phyloP scores from a whole-genome alignment of 345 rosid species.

The Capsella bursapastoris region DNA sequence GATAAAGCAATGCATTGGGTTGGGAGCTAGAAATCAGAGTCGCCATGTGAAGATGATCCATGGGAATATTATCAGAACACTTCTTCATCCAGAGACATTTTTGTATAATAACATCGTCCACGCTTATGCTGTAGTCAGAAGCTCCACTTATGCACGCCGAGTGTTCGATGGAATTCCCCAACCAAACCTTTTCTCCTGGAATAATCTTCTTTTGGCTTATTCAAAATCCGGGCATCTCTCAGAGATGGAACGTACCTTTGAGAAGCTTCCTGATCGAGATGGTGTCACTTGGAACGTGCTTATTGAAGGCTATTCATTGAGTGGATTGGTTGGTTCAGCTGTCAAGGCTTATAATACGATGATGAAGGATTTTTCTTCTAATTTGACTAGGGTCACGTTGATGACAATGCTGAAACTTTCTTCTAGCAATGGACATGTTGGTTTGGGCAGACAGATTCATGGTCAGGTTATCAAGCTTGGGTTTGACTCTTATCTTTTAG shows the following conservation, averaged over 20 bases:
- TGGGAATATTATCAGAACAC: conserved; percentile 57
- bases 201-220: conserved; percentile 78
- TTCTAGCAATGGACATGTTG: conserved; percentile 50
- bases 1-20: conserved; percentile 60
- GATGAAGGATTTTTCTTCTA: conserved; percentile 58
- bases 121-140: conserved; percentile 48
- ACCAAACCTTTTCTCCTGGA: conserved; percentile 79
- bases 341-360: conserved; percentile 64
- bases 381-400: conserved; percentile 72
- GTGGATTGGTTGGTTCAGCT: conserved; percentile 55
- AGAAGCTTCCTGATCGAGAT: conserved; percentile 65
- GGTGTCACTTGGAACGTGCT: conserved; percentile 84
- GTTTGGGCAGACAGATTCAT: conserved; percentile 75
- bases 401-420: conserved; percentile 73
- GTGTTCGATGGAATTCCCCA: conserved; percentile 67
- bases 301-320: conserved; percentile 68
- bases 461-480: conserved; percentile 77
- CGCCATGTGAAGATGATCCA: conserved; percentile 62
- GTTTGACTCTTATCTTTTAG: conserved; percentile 59
- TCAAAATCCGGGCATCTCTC: conserved; percentile 66
- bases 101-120: conserved; percentile 61
- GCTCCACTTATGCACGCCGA: conserved; percentile 59
- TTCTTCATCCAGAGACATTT: conserved; percentile 58
- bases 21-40: conserved; percentile 45
- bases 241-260: conserved; percentile 57